phyloP scores from a whole-genome alignment of 208 protist genomes.

The Leishmania amazonensis region DNA sequence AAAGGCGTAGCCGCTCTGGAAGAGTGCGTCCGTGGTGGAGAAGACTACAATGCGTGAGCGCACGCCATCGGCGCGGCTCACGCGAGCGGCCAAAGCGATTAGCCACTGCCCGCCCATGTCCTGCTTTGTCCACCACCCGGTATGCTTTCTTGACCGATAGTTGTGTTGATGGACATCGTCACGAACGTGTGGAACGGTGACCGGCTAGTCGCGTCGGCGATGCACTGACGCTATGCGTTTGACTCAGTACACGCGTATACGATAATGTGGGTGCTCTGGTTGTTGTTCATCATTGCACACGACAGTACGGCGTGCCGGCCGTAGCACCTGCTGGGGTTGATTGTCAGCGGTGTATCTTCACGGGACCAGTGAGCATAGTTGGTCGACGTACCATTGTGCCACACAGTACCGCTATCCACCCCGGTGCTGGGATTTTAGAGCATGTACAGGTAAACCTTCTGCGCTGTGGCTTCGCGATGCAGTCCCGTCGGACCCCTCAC shows the following conservation, averaged over 20 bases:
- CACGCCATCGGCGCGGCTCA: constrained; percentile 14
- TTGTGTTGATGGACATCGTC: constrained; percentile 32
- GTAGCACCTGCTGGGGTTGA: constrained; percentile 36
- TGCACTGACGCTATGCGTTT: constrained; percentile 35
- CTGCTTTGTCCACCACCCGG: constrained; percentile 43
- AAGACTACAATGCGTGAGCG: constrained; percentile 34
- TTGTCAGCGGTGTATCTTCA: constrained; percentile 4
- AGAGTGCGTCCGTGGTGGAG: constrained; percentile 31
- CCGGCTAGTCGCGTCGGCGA: constrained; percentile 20
- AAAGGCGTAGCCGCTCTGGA: constrained; percentile 35
- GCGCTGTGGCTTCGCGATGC: constrained; percentile 43
- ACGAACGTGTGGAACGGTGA: constrained; percentile 18
- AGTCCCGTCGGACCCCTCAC: constrained; percentile 48
- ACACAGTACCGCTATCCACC: constrained; percentile 29
- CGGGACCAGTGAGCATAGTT: constrained; percentile 46
- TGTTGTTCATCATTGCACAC: constrained; percentile 33
- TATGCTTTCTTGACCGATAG: constrained; percentile 20
- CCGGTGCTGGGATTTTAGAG: constrained; percentile 52
- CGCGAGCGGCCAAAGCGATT: constrained; percentile 32
- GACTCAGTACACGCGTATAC: constrained; percentile 41
- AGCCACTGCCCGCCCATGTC: constrained; percentile 27
- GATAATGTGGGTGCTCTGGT: constrained; percentile 16
- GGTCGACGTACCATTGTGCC: constrained; percentile 42
- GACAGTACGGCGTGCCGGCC: constrained; percentile 31
- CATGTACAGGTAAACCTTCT: constrained; percentile 44